These are phyloP conservation scores for Claviceps spartinae DNA, from an alignment of 2,329 filamentous ascomycete species.

Conservation along the genomic window DNA sequence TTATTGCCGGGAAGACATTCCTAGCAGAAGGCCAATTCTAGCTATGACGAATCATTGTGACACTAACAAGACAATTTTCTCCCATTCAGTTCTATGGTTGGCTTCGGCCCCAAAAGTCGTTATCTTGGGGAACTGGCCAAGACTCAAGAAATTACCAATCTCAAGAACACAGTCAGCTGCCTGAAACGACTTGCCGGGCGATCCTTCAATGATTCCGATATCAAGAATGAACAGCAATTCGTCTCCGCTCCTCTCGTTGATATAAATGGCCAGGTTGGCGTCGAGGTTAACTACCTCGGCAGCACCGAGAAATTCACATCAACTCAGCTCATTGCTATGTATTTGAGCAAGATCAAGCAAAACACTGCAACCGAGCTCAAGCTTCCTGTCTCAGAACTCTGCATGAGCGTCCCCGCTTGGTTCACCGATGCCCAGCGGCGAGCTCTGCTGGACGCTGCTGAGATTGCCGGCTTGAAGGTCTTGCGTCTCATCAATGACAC, in stretches of 20 bases:
- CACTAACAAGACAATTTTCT: not conserved
- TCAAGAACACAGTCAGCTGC: conserved; percentile 93
- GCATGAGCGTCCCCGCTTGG: conserved; percentile 90
- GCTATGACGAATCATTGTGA: not conserved
- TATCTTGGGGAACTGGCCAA: conserved; percentile 92
- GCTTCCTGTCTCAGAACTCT: conserved; percentile 82
- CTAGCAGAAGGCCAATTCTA: not conserved
- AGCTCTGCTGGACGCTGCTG: conserved; percentile 76
- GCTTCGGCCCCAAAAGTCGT: conserved; percentile 86
- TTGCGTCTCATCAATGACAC: conserved; percentile 96
- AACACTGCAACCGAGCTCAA: conserved; percentile 79
- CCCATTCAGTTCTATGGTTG: conserved; percentile 64
- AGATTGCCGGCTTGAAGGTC: conserved; percentile 85
- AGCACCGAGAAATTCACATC: conserved; percentile 95
- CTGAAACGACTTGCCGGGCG: conserved; percentile 90
- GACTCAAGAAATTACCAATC: conserved; percentile 97
- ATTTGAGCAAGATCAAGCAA: conserved; percentile 83
- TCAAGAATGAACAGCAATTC: conserved; percentile 83
- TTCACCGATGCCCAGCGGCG: conserved; percentile 92
- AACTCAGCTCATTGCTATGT: conserved; percentile 90
- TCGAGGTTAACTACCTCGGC: conserved; percentile 82
- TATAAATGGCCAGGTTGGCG: conserved; percentile 86
- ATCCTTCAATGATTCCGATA: conserved; percentile 75
- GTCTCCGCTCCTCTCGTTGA: conserved; percentile 79
- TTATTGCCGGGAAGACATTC: not conserved